These are phyloP conservation scores for Pisolithus marmoratus DNA, from an alignment of 768 basidiomycete species.

Conservation along the genomic window DNA sequence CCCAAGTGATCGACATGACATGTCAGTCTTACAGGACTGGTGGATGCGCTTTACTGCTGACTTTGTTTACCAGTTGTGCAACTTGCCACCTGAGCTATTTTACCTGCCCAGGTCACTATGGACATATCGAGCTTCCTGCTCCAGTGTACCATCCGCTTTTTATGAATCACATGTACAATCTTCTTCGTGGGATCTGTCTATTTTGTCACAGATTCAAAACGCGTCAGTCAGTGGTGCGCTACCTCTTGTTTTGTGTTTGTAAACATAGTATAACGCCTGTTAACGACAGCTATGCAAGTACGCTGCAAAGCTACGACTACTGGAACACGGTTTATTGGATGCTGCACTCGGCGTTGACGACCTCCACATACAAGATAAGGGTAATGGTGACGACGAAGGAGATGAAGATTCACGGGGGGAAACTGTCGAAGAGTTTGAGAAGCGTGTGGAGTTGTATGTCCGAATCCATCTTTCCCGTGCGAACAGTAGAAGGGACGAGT, in stretches of 20 bases:
- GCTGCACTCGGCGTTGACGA: slow-evolving; percentile 76
- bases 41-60: slow-evolving; percentile 3
- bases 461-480: slow-evolving; percentile 39
- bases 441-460: slow-evolving; percentile 62
- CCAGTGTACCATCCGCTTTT: slow-evolving; percentile 97
- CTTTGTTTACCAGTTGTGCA: slow-evolving; percentile 57
- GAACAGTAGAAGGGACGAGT: slow-evolving; percentile 66
- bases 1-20: slow-evolving; percentile 81
- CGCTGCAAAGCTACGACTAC: slow-evolving; percentile 75
- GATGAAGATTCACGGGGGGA: slow-evolving; percentile 47
- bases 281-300: slow-evolving; percentile 68
- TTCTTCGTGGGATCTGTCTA: slow-evolving; percentile 83
- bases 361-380: slow-evolving; percentile 40
- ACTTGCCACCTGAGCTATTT: slow-evolving; percentile 93
- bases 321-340: slow-evolving; percentile 85
- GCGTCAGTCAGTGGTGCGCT: slow-evolving; percentile 60
- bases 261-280: slow-evolving; percentile 2
- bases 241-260: slow-evolving; percentile 8
- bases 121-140: slow-evolving; percentile 92
- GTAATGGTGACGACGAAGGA: slow-evolving; percentile 33
- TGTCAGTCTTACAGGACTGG: slow-evolving; percentile 51
- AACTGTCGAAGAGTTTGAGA: slow-evolving; percentile 54
- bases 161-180: slow-evolving; percentile 83
- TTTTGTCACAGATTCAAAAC: slow-evolving; percentile 94
- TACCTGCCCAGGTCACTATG: slow-evolving; percentile 96